Evolutionary conservation across 495 filamentous ascomycete species (phyloP).

Genomic region (Aspergillus asperescens): DNA sequence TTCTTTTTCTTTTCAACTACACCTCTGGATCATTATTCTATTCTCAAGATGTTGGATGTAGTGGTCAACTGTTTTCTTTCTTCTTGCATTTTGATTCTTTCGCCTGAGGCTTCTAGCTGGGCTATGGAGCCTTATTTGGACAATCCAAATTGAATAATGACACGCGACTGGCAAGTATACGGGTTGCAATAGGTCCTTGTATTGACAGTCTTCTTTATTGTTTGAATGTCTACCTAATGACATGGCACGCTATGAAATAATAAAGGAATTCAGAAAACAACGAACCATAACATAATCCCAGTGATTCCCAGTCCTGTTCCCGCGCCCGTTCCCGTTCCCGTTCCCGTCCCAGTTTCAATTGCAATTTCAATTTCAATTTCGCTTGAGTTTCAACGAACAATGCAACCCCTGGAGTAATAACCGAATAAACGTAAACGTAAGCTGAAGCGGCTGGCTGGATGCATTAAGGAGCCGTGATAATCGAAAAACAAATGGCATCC

Average conservation of each 20-base stretch:
- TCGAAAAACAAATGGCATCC: conserved; percentile 7
- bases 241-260: neutral
- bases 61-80: too few species aligned
- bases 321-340: neutral
- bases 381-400: conserved; percentile 6
- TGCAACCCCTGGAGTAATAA: neutral
- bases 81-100: neutral
- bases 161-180: neutral
- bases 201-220: conserved; percentile 11
- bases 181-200: neutral
- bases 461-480: conserved; percentile 11
- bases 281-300: conserved; percentile 16
- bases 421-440: conserved; percentile 12
- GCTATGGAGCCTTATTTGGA: conserved; percentile 15
- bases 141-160: too few species aligned
- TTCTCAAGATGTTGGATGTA: too few species aligned
- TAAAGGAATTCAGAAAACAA: neutral
- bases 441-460: neutral
- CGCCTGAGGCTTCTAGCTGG: conserved; percentile 18
- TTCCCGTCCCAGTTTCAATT: conserved; percentile 4
- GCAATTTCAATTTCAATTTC: conserved; percentile 13
- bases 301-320: conserved; percentile 2
- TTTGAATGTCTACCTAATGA: conserved; percentile 16
- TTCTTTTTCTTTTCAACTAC: neutral
- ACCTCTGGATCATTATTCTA: too few species aligned